A percentile compares a stretch with the other conserved stretches of the same genome.
Conservation (phyloP, 1,284 basidiomycete genomes). For the Prillingera fragicola region DNA sequence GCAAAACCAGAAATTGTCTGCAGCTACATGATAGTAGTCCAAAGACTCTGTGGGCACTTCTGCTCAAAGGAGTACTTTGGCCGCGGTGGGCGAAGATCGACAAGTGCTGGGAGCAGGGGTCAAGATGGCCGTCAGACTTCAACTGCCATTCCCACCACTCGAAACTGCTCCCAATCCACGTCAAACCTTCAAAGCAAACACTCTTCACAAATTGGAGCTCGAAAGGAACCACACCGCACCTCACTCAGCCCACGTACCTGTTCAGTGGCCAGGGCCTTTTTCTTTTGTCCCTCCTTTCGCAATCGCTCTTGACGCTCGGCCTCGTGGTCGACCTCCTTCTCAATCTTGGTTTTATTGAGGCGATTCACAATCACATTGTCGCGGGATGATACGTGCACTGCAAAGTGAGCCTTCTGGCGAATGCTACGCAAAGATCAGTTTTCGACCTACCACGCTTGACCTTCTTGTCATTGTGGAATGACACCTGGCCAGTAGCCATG, state of each 20-base stretch:
- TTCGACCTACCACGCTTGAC: slow-evolving; percentile 64
- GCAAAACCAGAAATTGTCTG: too few relatives aligned
- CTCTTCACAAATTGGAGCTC: too few relatives aligned
- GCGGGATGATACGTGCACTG: slow-evolving; percentile 70
- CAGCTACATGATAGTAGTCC: too few relatives aligned
- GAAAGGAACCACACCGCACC: too few relatives aligned
- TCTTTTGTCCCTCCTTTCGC: slow-evolving; percentile 64
- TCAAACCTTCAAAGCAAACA: too few relatives aligned
- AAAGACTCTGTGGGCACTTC: too few relatives aligned
- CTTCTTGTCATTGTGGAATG: slow-evolving; percentile 83
- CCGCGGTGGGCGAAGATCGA: too few relatives aligned
- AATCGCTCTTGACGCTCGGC: slow-evolving; percentile 76
- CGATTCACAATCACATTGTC: slow-evolving; percentile 90
- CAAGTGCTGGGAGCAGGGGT: too few relatives aligned
- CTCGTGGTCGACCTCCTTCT: slow-evolving; percentile 82
- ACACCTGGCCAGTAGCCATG: slow-evolving; percentile 92
- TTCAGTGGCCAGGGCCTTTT: slow-evolving; percentile 58
- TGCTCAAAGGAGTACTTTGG: too few relatives aligned
- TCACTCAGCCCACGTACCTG: slow-evolving; percentile 27
- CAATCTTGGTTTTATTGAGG: slow-evolving; percentile 88
- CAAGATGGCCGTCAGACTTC: too few relatives aligned
- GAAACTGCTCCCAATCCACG: too few relatives aligned
- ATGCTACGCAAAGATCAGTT: background rate
- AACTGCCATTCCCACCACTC: too few relatives aligned
- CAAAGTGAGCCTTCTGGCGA: background rate